These are phyloP conservation scores for Oryza coarctata DNA, from an alignment of 176 grass and related monocot genomes.

Conservation along the genomic window DNA sequence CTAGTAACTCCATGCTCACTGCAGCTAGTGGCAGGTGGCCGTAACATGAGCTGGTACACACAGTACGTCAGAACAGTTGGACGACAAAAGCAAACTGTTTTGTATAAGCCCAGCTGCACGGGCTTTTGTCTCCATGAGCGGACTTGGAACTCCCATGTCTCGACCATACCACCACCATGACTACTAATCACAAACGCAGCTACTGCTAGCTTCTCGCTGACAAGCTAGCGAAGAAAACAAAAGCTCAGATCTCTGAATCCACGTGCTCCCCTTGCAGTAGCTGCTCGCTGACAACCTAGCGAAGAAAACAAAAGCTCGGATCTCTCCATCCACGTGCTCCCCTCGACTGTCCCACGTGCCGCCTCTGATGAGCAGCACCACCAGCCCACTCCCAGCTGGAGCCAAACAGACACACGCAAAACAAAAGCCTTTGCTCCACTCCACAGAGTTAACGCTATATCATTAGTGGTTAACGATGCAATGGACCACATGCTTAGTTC, in stretches of 20 bases:
- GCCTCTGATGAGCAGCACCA: neutral
- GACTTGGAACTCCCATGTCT: neutral
- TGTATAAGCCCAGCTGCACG: neutral
- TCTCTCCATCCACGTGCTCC: conserved; percentile 15
- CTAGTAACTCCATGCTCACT: too few species aligned
- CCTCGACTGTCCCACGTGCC: conserved; percentile 29
- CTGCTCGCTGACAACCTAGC: too few species aligned
- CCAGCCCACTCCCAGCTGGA: conserved; percentile 16
- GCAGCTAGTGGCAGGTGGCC: too few species aligned
- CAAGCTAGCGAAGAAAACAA: conserved; percentile 9
- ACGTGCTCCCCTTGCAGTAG: neutral
- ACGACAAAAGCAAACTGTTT: neutral
- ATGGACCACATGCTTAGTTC: neutral
- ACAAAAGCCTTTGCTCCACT: too few species aligned
- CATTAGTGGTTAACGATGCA: neutral
- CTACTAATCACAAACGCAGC: neutral
- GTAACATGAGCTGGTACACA: too few species aligned
- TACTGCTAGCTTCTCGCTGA: neutral
- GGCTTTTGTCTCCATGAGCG: neutral
- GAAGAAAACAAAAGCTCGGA: conserved; percentile 5
- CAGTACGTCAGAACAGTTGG: neutral
- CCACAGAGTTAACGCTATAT: neutral
- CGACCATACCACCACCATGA: neutral
- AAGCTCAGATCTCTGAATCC: neutral
- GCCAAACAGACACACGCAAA: neutral